Evolutionary conservation across 805 yeast genomes (phyloP).

Genomic region (Sungouiella thailandica): DNA sequence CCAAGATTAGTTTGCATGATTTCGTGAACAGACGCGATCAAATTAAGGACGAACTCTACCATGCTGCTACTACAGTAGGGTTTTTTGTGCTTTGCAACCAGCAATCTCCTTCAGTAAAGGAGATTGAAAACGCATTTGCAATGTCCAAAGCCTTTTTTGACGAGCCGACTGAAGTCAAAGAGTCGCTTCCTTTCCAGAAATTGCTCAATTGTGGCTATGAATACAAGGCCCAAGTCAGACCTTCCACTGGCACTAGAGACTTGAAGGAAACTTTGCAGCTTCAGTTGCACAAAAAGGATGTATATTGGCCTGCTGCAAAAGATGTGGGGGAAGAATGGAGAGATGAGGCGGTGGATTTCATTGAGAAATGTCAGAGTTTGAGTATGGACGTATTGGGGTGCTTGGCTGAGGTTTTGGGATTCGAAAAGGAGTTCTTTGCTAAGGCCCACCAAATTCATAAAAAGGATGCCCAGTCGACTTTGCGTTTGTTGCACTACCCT

Average conservation of each 20-base stretch:
- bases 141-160: conserved; percentile 19
- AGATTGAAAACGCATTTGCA: conserved; percentile 23
- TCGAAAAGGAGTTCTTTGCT: conserved; percentile 20
- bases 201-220: conserved; percentile 31
- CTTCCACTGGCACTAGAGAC: conserved; percentile 31
- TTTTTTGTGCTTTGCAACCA: conserved; percentile 28
- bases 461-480: conserved; percentile 28
- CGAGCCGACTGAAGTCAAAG: conserved; percentile 17
- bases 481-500: conserved; percentile 28
- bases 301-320: conserved; percentile 26
- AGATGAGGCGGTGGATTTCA: conserved; percentile 6
- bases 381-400: conserved; percentile 21
- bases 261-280: conserved; percentile 28
- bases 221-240: conserved; percentile 26
- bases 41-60: conserved; percentile 22
- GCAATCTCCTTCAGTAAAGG: conserved; percentile 22
- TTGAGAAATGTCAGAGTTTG: conserved; percentile 18
- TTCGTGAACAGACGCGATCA: conserved; percentile 21
- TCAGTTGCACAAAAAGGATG: conserved; percentile 23
- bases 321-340: conserved; percentile 25
- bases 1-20: conserved; percentile 23
- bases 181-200: conserved; percentile 25
- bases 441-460: conserved; percentile 21
- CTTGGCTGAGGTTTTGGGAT: conserved; percentile 27
- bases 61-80: conserved; percentile 26